These are phyloP conservation scores for Chloropicon primus DNA, from an alignment of 139 green algal genomes.

Conservation along the genomic window DNA sequence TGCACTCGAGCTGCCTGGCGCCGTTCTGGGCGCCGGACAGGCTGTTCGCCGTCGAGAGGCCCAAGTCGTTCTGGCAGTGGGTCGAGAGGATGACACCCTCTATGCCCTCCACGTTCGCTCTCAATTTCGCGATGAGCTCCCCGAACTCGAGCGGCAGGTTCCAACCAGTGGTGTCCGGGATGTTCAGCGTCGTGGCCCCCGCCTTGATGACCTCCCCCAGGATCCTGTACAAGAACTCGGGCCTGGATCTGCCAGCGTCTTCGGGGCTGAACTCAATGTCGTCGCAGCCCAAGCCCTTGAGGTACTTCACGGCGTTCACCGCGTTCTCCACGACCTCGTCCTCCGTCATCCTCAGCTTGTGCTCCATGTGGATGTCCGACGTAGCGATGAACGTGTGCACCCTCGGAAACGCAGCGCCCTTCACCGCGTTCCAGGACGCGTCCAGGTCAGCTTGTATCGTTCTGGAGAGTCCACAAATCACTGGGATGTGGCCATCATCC, in stretches of 20 bases:
- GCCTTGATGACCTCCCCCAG: conserved; percentile 77
- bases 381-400: conserved; percentile 98
- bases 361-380: conserved; percentile 91
- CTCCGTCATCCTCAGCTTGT: conserved; percentile 74
- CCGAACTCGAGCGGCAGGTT: conserved; percentile 92
- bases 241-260: conserved; percentile 65
- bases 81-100: conserved; percentile 79
- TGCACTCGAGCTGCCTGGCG: conserved; percentile 87
- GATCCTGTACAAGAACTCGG: conserved; percentile 83
- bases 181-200: conserved; percentile 97
- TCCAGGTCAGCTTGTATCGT: conserved; percentile 67
- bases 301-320: conserved; percentile 68
- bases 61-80: conserved; percentile 98
- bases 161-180: conserved; percentile 92
- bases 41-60: conserved; percentile 88
- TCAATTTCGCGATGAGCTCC: conserved; percentile 70
- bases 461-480: conserved; percentile 93
- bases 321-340: conserved; percentile 85
- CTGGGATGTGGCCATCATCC: conserved; percentile 79
- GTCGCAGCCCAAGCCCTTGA: conserved; percentile 71
- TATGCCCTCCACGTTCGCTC: conserved; percentile 65
- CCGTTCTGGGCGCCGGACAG: conserved; percentile 59
- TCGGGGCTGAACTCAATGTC: conserved; percentile 98
- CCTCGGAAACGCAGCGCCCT: conserved; percentile 63
- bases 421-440: conserved; percentile 76